Evolutionary conservation across 1,284 basidiomycete species (phyloP).

Genomic region (Apiotrichum montevideense): DNA sequence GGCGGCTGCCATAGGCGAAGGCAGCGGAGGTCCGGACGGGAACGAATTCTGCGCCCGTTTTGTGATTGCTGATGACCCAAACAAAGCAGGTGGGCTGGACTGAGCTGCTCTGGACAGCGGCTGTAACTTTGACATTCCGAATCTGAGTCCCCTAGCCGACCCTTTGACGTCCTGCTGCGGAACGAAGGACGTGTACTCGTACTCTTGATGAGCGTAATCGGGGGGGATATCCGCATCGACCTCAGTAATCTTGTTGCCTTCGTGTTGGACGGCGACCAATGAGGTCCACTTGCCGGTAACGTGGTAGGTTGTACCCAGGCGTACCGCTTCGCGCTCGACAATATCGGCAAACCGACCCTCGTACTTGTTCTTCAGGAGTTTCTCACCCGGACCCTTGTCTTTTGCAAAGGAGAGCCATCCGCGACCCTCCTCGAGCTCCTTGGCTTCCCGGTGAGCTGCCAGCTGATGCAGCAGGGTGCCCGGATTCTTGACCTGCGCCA

Average conservation of each 20-base stretch:
- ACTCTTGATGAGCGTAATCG: too few relatives aligned
- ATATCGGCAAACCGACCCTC: conserved; percentile 1
- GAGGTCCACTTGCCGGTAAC: conserved; percentile 54
- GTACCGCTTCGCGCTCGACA: conserved; percentile 33
- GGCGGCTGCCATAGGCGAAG: too few relatives aligned
- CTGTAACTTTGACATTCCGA: too few relatives aligned
- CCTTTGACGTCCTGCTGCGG: too few relatives aligned
- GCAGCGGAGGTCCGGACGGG: too few relatives aligned
- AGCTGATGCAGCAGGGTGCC: conserved; percentile 50
- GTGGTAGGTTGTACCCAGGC: conserved; percentile 53
- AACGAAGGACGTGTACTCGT: too few relatives aligned
- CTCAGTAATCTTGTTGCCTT: not conserved
- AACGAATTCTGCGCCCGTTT: too few relatives aligned
- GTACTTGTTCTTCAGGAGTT: not conserved
- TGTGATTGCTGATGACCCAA: too few relatives aligned
- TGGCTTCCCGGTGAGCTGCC: conserved; percentile 54
- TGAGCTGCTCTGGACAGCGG: too few relatives aligned
- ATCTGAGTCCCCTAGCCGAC: too few relatives aligned
- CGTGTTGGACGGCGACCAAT: conserved; percentile 54
- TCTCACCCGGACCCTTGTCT: not conserved
- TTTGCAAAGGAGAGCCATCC: conserved; percentile 5
- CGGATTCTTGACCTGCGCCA: conserved; percentile 24
- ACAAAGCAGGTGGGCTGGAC: too few relatives aligned
- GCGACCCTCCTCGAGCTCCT: conserved; percentile 38
- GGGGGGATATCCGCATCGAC: not conserved